phyloP scores from a whole-genome alignment of 2,329 filamentous ascomycete genomes.

The Xylaria sp. region DNA sequence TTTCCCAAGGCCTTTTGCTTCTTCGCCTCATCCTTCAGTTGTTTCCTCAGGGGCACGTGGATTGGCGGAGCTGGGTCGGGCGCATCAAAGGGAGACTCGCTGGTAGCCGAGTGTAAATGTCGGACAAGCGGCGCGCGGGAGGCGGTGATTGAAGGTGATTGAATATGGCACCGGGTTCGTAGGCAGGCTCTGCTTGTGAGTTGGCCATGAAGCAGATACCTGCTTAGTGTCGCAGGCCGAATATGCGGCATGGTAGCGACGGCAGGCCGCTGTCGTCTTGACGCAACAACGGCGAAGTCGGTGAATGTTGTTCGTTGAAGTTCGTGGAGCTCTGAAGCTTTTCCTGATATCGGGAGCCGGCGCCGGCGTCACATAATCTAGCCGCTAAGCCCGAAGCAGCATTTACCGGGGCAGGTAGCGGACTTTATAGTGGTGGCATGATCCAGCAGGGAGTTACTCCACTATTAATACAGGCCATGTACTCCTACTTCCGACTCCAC shows the following conservation, averaged over 20 bases:
- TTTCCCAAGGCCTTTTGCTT: conserved; percentile 58
- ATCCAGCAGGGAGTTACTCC: background rate
- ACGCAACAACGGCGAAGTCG: background rate
- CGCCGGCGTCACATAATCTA: background rate
- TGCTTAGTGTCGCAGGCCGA: conserved; percentile 57
- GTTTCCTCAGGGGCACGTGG: conserved; percentile 72
- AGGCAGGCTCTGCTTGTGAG: conserved; percentile 58
- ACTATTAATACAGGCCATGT: background rate
- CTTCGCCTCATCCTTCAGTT: conserved; percentile 75
- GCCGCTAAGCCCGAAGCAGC: conserved; percentile 12
- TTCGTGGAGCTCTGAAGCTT: conserved; percentile 13
- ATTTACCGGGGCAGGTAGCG: background rate
- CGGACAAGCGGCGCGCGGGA: conserved; percentile 32
- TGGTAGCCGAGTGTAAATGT: conserved; percentile 50
- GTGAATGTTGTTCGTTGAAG: background rate
- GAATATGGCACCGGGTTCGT: conserved; percentile 31
- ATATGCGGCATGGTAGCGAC: conserved; percentile 57
- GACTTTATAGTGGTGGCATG: background rate
- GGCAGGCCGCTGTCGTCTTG: background rate
- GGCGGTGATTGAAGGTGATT: conserved; percentile 16
- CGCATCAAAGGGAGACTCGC: conserved; percentile 40
- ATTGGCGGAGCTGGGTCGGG: conserved; percentile 27
- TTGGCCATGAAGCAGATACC: conserved; percentile 61
- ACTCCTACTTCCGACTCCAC: conserved; percentile 2
- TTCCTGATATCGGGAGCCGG: background rate